Base-by-base conservation (phyloP, 768 basidiomycete genomes). In the Tricholoma sp. region DNA sequence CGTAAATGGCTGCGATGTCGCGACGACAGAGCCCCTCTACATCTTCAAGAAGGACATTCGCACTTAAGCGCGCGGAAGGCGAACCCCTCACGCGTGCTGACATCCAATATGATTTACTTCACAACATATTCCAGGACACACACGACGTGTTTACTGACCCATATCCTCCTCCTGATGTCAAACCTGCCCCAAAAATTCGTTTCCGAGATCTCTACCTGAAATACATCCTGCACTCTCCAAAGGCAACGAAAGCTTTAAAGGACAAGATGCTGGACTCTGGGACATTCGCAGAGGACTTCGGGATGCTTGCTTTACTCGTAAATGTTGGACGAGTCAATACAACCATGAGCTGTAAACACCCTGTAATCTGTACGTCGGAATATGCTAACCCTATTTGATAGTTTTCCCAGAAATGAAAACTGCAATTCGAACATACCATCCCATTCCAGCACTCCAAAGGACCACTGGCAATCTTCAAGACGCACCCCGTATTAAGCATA, bases 361-460 rank as follows among this genome's bases (percentile, higher is more conserved):
- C 52, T 45, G 24, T 52, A 5, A 41, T 52, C 43, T 45, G 61
- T 21, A 54, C 51, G 57, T 16, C 21, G 52, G 53, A 50, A 35
- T 52, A 53, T 43, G 24, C 46, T 57, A 58, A 21, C 27, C 24
- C 34, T 49, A 50, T 57, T 32, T 50, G 55, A 35, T 52, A 88
- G 87, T 90, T 72, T 89, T 89, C 66, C 85, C 85, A 37, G 87
- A 88, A 69, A 89, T 89, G 87, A 83, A 84, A 65, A 91, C 89
- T 1, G 76, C 84, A 14, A 79, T 89, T 60, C 76, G 88, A 58
- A 86, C 86, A 22, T 91, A 91, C 66, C 89, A 91, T 64, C 87
- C 89, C 5, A 78, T 92, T 10, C 88, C 89, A 16, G 78, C 82
- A 12, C 72, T 92, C 0, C 87, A 90, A 62, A 80, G 80, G 57